phyloP scores from a whole-genome alignment of 2,329 filamentous ascomycete species.

The Xylaria sp. region DNA sequence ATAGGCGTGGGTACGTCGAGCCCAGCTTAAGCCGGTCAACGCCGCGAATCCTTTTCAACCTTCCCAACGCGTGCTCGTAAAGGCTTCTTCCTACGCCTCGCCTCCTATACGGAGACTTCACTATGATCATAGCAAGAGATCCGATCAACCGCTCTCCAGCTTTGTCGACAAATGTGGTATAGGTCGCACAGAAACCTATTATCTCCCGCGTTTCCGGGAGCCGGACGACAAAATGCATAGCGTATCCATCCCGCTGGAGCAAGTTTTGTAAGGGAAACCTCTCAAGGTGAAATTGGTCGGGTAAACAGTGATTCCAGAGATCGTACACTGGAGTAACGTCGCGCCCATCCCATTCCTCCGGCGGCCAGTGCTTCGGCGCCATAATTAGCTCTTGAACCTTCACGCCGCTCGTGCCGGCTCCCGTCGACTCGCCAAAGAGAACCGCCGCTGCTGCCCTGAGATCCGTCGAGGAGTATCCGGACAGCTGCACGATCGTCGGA shows the following conservation, averaged over 20 bases:
- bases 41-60: conserved; percentile 61
- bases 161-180: conserved; percentile 65
- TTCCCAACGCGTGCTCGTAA: conserved; percentile 61
- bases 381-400: conserved; percentile 48
- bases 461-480: conserved; percentile 58
- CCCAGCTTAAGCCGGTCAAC: conserved; percentile 66
- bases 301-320: conserved; percentile 60
- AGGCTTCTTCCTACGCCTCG: conserved; percentile 64
- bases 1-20: conserved; percentile 66
- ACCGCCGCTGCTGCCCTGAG: conserved; percentile 62
- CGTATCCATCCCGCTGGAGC: conserved; percentile 64
- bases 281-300: conserved; percentile 58
- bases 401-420: conserved; percentile 35
- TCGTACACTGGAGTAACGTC: conserved; percentile 53
- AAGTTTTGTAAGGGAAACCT: conserved; percentile 56
- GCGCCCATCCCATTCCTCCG: conserved; percentile 51
- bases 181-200: conserved; percentile 69
- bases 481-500: conserved; percentile 62
- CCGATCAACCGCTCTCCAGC: conserved; percentile 63
- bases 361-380: conserved; percentile 54
- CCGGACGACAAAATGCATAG: conserved; percentile 66
- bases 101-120: conserved; percentile 58
- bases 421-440: conserved; percentile 57
- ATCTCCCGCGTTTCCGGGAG: conserved; percentile 56
- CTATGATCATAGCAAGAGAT: conserved; percentile 64